Conservation (phyloP, 257 asterid genomes). For the Salvia splendens region DNA sequence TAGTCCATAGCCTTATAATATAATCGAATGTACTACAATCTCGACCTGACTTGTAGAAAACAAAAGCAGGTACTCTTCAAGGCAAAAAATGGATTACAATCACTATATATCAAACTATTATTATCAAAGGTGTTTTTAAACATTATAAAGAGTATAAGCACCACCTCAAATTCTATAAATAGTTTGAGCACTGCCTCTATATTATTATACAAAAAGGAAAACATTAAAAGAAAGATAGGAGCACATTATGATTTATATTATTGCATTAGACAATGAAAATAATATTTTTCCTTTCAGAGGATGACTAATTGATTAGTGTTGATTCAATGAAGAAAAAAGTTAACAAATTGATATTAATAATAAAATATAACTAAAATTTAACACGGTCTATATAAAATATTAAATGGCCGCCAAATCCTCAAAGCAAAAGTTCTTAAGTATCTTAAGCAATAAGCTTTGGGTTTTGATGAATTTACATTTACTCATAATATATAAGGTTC, state of each 20-base stretch:
- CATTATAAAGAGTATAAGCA: neutral
- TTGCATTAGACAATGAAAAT: neutral
- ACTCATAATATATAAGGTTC: neutral
- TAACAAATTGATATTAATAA: neutral
- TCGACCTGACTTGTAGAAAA: neutral
- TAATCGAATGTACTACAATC: neutral
- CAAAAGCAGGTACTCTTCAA: neutral
- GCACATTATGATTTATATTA: neutral
- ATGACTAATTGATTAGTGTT: neutral
- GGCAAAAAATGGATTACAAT: neutral
- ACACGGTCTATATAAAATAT: neutral
- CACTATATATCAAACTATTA: neutral
- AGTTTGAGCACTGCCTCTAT: no score
- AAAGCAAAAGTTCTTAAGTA: neutral
- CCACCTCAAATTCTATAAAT: no score
- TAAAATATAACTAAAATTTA: neutral
- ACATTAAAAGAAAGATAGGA: neutral
- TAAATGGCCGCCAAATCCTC: neutral
- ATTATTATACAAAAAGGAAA: neutral
- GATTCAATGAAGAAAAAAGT: neutral
- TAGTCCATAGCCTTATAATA: neutral
- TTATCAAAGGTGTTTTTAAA: neutral
- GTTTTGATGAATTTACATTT: neutral
- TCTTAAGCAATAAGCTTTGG: neutral
- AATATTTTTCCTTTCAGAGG: neutral